These are phyloP conservation scores for Arctostaphylos glauca DNA, from an alignment of 148 eudicot genomes.

Conservation along the genomic window DNA sequence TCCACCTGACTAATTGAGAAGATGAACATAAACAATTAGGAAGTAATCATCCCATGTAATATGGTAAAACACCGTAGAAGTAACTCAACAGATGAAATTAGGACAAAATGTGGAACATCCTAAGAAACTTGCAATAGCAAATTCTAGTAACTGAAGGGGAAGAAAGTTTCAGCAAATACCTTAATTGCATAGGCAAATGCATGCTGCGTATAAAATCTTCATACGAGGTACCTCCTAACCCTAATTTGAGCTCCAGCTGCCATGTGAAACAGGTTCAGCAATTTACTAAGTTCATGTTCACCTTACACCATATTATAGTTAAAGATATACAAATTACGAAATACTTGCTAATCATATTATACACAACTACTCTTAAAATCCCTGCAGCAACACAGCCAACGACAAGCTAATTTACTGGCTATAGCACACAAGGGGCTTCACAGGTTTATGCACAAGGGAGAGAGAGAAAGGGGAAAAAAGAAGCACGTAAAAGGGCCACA, in stretches of 20 bases:
- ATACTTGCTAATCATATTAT: neutral
- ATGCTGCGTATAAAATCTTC: conserved; percentile 75
- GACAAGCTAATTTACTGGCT: neutral
- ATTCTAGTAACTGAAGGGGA: neutral
- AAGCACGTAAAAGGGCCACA: too few species aligned
- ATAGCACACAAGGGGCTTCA: neutral
- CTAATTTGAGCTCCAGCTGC: conserved; percentile 92
- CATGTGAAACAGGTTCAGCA: conserved; percentile 14
- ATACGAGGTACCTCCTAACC: conserved; percentile 89
- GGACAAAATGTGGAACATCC: neutral
- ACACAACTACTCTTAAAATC: neutral
- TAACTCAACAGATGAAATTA: neutral
- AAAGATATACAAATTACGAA: neutral
- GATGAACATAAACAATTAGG: conserved; percentile 15
- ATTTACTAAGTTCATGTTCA: neutral
- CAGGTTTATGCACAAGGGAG: neutral
- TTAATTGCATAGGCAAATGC: conserved; percentile 87
- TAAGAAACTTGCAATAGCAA: conserved; percentile 1
- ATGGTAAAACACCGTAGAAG: neutral
- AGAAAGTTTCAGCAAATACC: conserved; percentile 37
- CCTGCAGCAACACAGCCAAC: neutral
- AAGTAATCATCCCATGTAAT: neutral
- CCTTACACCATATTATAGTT: neutral
- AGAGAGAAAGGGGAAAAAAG: too few species aligned
- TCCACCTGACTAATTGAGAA: conserved; percentile 76